Base-by-base conservation (phyloP, 2,329 filamentous ascomycete species). In the Chaetomiaceae sp. region DNA sequence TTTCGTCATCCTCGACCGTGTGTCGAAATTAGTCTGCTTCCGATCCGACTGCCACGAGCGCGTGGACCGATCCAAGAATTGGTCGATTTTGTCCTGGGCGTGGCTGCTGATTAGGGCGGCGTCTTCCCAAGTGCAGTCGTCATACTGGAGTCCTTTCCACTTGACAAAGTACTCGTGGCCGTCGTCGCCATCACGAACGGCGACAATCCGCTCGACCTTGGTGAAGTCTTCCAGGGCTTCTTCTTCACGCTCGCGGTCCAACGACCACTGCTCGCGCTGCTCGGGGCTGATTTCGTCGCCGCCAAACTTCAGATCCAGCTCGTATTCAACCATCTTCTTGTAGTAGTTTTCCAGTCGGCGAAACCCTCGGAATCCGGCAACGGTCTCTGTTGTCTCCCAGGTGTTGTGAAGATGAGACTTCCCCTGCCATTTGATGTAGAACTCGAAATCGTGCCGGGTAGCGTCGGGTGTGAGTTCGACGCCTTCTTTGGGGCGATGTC, bases 261-360 rank as follows among this genome's bases (percentile, higher is more conserved):
- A 81, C 66, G 90, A 88, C 77, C 91, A 96, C 68, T 95, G 91
- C 69, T 97, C 89, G 55, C 87, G 86, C 60, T 92, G 88, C 70
- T 97, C 89, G 0, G 86, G 86, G 12, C 86, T 82, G 35, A 89
- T 79, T 41, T 90, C 85, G 10, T 89, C 80, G 3, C 79, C 81
- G 31, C 88, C 87, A 59, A 85, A 82, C 52, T 83, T 78, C 66
- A 95, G 82, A 53, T 86, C 82, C 48, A 95, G 79, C 63, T 96
- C 90, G 58, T 87, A 82, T 58, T 86, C 80, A 45, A 96, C 83
- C 35, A 86, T 76, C 66, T 91, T 95, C 61, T 85, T 84, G 69
- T 88, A 91, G 72, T 97, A 99, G 66, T 99, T 99, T 64, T 97
- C 93, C 7, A 99, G 78, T 52, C 91, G 90, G 43, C 91, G 87